Evolutionary conservation across 139 green algal genomes (phyloP), one percentile per base, ranked within the genome.

Genomic region (Chlamydomonas schloesseri): DNA sequence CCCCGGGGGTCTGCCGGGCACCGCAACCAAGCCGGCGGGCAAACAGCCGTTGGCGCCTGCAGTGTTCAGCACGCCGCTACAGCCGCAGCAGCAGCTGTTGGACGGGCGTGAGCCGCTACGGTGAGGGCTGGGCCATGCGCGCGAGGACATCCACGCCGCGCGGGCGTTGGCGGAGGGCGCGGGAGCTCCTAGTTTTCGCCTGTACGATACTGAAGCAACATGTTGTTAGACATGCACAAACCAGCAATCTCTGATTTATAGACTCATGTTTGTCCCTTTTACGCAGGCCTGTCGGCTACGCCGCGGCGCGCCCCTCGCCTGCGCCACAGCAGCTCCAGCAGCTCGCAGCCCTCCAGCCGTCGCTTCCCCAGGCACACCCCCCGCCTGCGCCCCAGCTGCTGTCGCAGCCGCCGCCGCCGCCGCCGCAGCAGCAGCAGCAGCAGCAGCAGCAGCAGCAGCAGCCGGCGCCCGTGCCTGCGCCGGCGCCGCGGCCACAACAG

Each of bases 401-500:
- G 68, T 68, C 75, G 0, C 71, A 68, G 28, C 70, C 83, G 69
- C 89, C 71, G 9, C 77, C 83, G 72, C 86, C 80, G 47, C 33
- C 37, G 18, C 69, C 68, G 50, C 87, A 81, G 67, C 81, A 81
- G 65, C 57, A 71, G 23, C 71, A 82, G 33, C 79, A 65, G 26
- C 42, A 37, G 31, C 71, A 64, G 21, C 69, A 42, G 82, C 33
- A 69, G 58, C 37, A 81, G n/a, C 33, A 55, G 33, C 72, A 74
- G 58, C 8, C 33, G n/a, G 73, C 81, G 71, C 71, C 79, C 36
- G 78, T 77, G 62, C 57, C 31, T 58, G 36, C 29, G 29, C 58
- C 60, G 37, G 72, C 69, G 57, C 88, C 90, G 78, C 76, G 81
- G 37, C 37, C 33, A 83, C 86, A 82, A 72, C 58, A 23, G 24